phyloP scores from a whole-genome alignment of 2,329 filamentous ascomycete species.

The Fulvia fulva region DNA sequence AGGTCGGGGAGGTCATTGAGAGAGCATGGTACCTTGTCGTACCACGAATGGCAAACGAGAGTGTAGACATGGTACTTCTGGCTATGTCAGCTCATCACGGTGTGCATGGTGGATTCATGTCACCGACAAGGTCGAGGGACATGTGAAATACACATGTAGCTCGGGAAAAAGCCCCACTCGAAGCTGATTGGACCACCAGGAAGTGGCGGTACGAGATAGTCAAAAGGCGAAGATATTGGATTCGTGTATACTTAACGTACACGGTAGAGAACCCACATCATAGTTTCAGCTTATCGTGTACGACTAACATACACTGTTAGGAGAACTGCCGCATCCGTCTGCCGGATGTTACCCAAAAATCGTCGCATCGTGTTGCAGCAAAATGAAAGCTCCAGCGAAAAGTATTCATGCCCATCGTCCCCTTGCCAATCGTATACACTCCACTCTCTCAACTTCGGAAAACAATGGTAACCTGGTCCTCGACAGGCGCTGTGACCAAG shows the following conservation, averaged over 20 bases:
- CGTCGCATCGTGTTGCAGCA: too few relatives aligned
- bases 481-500: too few relatives aligned
- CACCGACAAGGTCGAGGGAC: neutral
- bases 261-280: neutral
- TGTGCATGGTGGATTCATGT: neutral
- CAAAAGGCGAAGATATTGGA: neutral
- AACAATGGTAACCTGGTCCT: too few relatives aligned
- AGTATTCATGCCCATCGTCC: too few relatives aligned
- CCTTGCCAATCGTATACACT: too few relatives aligned
- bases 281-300: neutral
- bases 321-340: neutral
- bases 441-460: too few relatives aligned
- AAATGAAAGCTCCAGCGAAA: too few relatives aligned
- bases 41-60: neutral
- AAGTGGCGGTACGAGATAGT: neutral
- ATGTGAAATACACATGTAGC: neutral
- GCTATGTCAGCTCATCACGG: neutral
- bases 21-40: neutral
- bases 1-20: neutral
- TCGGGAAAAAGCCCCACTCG: neutral
- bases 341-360: neutral
- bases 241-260: neutral
- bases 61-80: neutral
- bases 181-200: neutral
- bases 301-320: neutral